Percentiles rank a stretch among this genome's conserved stretches.
These are phyloP conservation scores for Aspergillus sp. DNA, from an alignment of 2,329 filamentous ascomycete species.

Conservation along the genomic window DNA sequence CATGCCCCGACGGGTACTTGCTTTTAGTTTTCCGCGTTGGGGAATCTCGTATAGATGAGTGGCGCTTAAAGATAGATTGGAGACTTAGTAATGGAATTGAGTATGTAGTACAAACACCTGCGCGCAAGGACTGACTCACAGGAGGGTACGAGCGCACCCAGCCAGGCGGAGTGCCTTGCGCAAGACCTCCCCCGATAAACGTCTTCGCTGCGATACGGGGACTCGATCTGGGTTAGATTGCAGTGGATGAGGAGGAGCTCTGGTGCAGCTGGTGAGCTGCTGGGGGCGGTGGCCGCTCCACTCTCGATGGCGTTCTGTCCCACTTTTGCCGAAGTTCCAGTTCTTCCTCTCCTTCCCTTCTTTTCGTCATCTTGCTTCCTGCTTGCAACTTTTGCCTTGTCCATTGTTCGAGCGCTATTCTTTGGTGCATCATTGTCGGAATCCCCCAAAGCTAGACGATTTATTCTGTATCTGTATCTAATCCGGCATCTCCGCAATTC, in stretches of 20 bases:
- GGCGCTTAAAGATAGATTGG: not conserved
- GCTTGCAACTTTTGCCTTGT: constrained; percentile 7
- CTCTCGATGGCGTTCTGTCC: constrained; percentile 29
- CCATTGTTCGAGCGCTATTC: constrained; percentile 3
- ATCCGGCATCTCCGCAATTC: not conserved
- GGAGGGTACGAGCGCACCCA: not conserved
- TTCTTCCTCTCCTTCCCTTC: constrained; percentile 9
- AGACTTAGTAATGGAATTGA: not conserved
- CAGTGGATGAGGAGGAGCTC: not conserved
- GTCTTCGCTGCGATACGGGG: not conserved
- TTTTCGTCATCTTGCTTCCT: constrained; percentile 5
- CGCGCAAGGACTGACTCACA: not conserved
- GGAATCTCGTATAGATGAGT: not conserved
- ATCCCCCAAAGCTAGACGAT: not conserved
- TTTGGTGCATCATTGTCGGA: constrained; percentile 10
- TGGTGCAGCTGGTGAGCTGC: not conserved
- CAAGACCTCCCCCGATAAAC: constrained; percentile 3
- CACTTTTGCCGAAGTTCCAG: constrained; percentile 11
- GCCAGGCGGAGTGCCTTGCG: not conserved
- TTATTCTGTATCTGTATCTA: not conserved
- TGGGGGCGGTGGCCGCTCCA: constrained; percentile 5
- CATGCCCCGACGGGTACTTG: not conserved
- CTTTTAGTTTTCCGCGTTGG: not conserved
- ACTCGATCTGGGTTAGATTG: constrained; percentile 7
- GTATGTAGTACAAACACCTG: not conserved